These are phyloP conservation scores for Drechslerella dactyloides DNA, from an alignment of 2,329 filamentous ascomycete species.

Conservation along the genomic window DNA sequence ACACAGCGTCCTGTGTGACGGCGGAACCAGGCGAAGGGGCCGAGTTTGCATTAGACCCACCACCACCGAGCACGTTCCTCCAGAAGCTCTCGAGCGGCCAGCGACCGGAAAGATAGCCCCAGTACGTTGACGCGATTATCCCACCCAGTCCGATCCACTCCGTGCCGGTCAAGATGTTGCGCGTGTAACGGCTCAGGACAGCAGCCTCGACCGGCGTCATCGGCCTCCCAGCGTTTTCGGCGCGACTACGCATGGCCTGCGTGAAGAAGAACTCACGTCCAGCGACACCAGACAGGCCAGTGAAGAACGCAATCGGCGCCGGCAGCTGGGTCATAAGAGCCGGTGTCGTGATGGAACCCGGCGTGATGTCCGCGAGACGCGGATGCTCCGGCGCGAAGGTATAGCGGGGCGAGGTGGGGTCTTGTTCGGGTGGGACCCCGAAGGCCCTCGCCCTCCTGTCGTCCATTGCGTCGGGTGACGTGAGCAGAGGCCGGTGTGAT, in stretches of 20 bases:
- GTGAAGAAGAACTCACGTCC: constrained; percentile 10
- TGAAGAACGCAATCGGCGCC: constrained; percentile 16
- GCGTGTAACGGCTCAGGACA: constrained; percentile 26
- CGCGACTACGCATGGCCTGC: constrained; percentile 17
- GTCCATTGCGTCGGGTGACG: neutral
- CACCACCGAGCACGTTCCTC: neutral
- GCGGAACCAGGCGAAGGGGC: neutral
- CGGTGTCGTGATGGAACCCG: constrained; percentile 28
- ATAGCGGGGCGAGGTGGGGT: constrained; percentile 39
- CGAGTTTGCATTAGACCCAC: neutral
- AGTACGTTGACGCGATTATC: neutral
- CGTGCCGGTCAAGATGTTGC: constrained; percentile 25
- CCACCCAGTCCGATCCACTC: constrained; percentile 32
- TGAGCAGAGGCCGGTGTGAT: neutral
- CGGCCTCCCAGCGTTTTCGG: constrained; percentile 9
- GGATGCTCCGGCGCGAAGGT: constrained; percentile 36
- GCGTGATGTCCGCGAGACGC: constrained; percentile 19
- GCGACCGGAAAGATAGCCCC: neutral
- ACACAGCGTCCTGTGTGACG: too few species aligned
- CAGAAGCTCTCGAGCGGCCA: constrained; percentile 28
- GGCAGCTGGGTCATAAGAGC: constrained; percentile 18
- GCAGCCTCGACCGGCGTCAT: constrained; percentile 36
- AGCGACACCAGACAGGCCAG: constrained; percentile 5
- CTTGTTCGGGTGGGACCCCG: constrained; percentile 5
- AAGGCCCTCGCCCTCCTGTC: constrained; percentile 1